These are phyloP conservation scores for Teunomyces cretensis DNA, from an alignment of 805 yeast species.

Conservation along the genomic window DNA sequence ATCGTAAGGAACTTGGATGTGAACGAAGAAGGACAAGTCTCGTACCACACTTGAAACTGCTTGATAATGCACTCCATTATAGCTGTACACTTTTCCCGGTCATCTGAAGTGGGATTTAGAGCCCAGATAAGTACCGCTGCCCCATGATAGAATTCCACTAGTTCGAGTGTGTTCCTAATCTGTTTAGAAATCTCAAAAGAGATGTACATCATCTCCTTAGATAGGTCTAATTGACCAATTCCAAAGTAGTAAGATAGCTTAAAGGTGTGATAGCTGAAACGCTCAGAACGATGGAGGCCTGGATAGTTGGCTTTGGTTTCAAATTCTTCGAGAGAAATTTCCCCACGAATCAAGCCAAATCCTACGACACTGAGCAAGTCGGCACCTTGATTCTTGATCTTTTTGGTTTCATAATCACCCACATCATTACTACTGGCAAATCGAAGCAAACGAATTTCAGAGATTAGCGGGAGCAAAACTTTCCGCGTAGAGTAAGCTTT, in stretches of 20 bases:
- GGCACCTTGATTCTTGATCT: not conserved
- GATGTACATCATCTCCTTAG: conserved; percentile 13
- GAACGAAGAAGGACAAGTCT: conserved; percentile 36
- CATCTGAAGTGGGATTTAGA: conserved; percentile 8
- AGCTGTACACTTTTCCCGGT: conserved; percentile 17
- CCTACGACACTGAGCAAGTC: not conserved
- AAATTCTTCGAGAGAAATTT: conserved; percentile 11
- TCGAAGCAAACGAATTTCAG: conserved; percentile 3
- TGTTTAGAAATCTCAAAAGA: conserved; percentile 19
- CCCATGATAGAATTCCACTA: conserved; percentile 20
- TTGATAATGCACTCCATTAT: conserved; percentile 19
- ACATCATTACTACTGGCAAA: not conserved
- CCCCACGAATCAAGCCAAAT: conserved; percentile 9
- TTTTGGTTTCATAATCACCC: not conserved
- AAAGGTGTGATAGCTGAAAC: conserved; percentile 11
- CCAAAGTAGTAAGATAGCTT: conserved; percentile 11
- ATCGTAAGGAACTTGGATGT: conserved; percentile 35
- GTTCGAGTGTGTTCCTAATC: conserved; percentile 21
- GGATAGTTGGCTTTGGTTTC: not conserved
- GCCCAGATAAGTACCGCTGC: conserved; percentile 15
- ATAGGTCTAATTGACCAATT: conserved; percentile 18
- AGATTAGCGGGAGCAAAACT: conserved; percentile 11
- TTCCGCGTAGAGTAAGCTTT: conserved; percentile 3
- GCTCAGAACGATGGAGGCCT: conserved; percentile 6
- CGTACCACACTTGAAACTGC: conserved; percentile 34